These are phyloP conservation scores for Ceratobasidium sp. DNA, from an alignment of 1,284 basidiomycete genomes.

Conservation along the genomic window DNA sequence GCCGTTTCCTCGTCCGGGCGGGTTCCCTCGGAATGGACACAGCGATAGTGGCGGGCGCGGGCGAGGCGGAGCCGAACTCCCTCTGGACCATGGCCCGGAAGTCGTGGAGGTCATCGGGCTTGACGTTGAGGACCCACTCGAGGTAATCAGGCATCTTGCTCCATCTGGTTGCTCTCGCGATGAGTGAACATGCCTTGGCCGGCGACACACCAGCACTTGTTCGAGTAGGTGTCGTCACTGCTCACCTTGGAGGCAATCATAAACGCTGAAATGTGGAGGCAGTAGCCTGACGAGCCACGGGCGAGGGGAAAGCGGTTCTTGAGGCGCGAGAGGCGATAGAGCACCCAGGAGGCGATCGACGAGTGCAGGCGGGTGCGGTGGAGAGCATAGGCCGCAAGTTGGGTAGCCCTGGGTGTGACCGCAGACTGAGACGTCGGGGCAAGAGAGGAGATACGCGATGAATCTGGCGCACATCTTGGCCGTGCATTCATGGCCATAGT, in stretches of 20 bases:
- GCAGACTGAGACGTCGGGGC: slow-evolving; percentile 65
- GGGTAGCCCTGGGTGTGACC: slow-evolving; percentile 68
- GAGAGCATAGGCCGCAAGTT: slow-evolving; percentile 90
- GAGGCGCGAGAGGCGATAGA: slow-evolving; percentile 62
- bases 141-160: slow-evolving; percentile 83
- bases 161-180: slow-evolving; percentile 67
- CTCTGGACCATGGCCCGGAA: slow-evolving; percentile 65
- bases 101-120: slow-evolving; percentile 71
- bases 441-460: slow-evolving; percentile 68
- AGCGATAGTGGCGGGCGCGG: background rate
- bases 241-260: slow-evolving; percentile 61
- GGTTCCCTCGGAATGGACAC: background rate
- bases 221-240: slow-evolving; percentile 72
- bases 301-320: slow-evolving; percentile 65
- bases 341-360: slow-evolving; percentile 67
- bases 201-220: slow-evolving; percentile 66
- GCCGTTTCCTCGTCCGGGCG: slow-evolving; percentile 6
- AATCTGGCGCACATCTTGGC: slow-evolving; percentile 62
- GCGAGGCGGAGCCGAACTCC: background rate
- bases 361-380: slow-evolving; percentile 87
- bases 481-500: slow-evolving; percentile 82
- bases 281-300: slow-evolving; percentile 64
- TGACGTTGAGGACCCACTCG: slow-evolving; percentile 90
- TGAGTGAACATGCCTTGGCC: slow-evolving; percentile 64
- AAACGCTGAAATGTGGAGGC: slow-evolving; percentile 65